These are phyloP conservation scores for Alternaria hordeiaustralica DNA, from an alignment of 2,329 filamentous ascomycete species.

Conservation along the genomic window DNA sequence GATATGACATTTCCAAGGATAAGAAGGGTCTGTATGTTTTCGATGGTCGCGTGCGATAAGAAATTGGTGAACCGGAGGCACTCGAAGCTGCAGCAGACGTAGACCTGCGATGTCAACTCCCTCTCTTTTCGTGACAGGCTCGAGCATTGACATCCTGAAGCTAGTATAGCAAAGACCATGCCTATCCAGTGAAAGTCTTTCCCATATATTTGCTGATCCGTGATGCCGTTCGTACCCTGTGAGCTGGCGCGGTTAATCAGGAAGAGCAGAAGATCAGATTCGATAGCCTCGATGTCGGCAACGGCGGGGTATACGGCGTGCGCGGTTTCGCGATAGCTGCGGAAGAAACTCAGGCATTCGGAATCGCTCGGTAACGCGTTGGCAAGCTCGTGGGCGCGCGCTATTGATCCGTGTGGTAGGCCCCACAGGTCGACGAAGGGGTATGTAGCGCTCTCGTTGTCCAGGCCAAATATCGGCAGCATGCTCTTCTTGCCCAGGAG, in stretches of 20 bases:
- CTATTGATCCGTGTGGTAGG: slow-evolving; percentile 63
- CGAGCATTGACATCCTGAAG: slow-evolving; percentile 67
- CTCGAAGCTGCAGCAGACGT: slow-evolving; percentile 70
- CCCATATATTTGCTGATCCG: slow-evolving; percentile 63
- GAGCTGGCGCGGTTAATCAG: slow-evolving; percentile 59
- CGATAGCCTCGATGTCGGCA: slow-evolving; percentile 62
- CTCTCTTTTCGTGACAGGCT: slow-evolving; percentile 64
- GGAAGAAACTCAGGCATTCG: slow-evolving; percentile 65
- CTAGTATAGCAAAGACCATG: slow-evolving; percentile 67
- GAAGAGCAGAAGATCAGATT: slow-evolving; percentile 61
- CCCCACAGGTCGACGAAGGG: slow-evolving; percentile 71
- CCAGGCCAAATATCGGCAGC: slow-evolving; percentile 66
- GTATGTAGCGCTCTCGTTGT: slow-evolving; percentile 70
- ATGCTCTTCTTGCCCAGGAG: slow-evolving; percentile 65
- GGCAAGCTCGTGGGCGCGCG: slow-evolving; percentile 64
- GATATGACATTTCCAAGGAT: slow-evolving; percentile 68
- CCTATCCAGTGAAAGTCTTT: slow-evolving; percentile 65
- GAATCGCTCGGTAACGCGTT: slow-evolving; percentile 65
- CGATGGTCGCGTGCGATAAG: slow-evolving; percentile 65
- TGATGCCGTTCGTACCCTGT: slow-evolving; percentile 53
- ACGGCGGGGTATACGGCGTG: slow-evolving; percentile 68
- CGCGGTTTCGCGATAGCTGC: slow-evolving; percentile 64
- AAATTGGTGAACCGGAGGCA: slow-evolving; percentile 70
- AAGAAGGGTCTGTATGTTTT: slow-evolving; percentile 67
- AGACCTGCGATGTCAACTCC: slow-evolving; percentile 69